phyloP scores from a whole-genome alignment of 2,329 filamentous ascomycete genomes.

The Aspergillus sergii region DNA sequence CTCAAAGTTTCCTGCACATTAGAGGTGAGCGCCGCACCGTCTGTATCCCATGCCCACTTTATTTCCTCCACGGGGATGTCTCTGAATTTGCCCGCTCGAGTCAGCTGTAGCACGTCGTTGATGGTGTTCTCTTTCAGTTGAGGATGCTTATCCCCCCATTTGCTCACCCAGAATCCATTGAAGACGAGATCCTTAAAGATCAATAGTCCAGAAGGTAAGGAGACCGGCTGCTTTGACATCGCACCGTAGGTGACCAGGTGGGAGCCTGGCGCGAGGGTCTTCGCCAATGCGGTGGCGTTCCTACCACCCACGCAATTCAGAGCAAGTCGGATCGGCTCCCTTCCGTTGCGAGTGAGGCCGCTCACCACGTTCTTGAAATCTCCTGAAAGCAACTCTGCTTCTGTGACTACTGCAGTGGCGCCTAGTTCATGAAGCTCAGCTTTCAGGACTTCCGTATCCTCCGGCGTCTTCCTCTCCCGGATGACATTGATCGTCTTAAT shows the following conservation, averaged over 20 bases:
- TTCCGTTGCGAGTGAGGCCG: slow-evolving; percentile 71
- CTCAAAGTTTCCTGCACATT: slow-evolving; percentile 81
- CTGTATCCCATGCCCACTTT: slow-evolving; percentile 80
- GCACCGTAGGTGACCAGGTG: slow-evolving; percentile 92
- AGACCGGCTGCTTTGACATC: slow-evolving; percentile 86
- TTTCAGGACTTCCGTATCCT: slow-evolving; percentile 67
- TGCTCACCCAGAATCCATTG: slow-evolving; percentile 91
- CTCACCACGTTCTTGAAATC: slow-evolving; percentile 55
- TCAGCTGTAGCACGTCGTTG: slow-evolving; percentile 78
- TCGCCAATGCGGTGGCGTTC: slow-evolving; percentile 75
- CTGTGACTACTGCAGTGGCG: slow-evolving; percentile 64
- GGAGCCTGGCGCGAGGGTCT: slow-evolving; percentile 67
- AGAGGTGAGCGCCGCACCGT: slow-evolving; percentile 66
- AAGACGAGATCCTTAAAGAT: slow-evolving; percentile 94
- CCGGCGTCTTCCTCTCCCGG: slow-evolving; percentile 66
- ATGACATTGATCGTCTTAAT: slow-evolving; percentile 89
- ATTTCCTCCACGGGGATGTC: slow-evolving; percentile 83
- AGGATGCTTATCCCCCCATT: slow-evolving; percentile 78
- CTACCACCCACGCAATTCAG: slow-evolving; percentile 95
- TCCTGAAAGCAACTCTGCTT: slow-evolving; percentile 55
- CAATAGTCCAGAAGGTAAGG: slow-evolving; percentile 77
- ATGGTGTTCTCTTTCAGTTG: slow-evolving; percentile 77
- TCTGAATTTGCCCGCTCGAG: slow-evolving; percentile 73
- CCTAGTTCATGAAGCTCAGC: slow-evolving; percentile 63
- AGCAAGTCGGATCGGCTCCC: slow-evolving; percentile 73